Evolutionary conservation across 176 grass and related monocot species (phyloP).

Genomic region (Musa troglodytarum): DNA sequence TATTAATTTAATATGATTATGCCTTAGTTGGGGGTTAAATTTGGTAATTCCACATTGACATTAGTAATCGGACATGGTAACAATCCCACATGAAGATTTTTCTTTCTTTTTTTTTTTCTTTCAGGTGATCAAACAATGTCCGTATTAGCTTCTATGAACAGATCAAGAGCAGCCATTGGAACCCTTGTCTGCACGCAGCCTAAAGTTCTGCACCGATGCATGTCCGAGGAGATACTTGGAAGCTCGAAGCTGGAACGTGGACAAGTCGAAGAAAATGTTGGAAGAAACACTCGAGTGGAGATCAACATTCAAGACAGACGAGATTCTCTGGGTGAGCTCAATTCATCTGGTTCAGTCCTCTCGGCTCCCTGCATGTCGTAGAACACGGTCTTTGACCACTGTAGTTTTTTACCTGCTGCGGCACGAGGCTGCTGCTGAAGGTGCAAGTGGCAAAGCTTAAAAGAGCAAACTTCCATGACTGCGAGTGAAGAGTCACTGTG

Average conservation of each 20-base stretch:
- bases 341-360: too few species aligned
- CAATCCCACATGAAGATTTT: too few species aligned
- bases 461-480: constrained; percentile 58
- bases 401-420: constrained; percentile 7
- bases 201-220: constrained; percentile 45
- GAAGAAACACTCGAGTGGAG: constrained; percentile 84
- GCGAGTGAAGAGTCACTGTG: constrained; percentile 50
- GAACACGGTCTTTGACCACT: too few species aligned
- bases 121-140: too few species aligned
- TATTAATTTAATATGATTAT: too few species aligned
- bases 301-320: constrained; percentile 50
- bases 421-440: constrained; percentile 49
- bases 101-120: too few species aligned
- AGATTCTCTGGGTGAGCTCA: constrained; percentile 56
- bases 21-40: too few species aligned
- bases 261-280: constrained; percentile 74
- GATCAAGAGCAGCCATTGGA: constrained; percentile 54
- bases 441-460: constrained; percentile 73
- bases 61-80: too few species aligned
- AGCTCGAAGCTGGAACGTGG: constrained; percentile 56
- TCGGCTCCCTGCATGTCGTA: too few species aligned
- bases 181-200: constrained; percentile 24
- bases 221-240: constrained; percentile 72
- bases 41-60: too few species aligned
- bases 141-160: constrained; percentile 2